A percentile compares a stretch with the other conserved stretches of the same genome.
Evolutionary conservation across 805 yeast species (phyloP).

Genomic region (Clavispora fructus): DNA sequence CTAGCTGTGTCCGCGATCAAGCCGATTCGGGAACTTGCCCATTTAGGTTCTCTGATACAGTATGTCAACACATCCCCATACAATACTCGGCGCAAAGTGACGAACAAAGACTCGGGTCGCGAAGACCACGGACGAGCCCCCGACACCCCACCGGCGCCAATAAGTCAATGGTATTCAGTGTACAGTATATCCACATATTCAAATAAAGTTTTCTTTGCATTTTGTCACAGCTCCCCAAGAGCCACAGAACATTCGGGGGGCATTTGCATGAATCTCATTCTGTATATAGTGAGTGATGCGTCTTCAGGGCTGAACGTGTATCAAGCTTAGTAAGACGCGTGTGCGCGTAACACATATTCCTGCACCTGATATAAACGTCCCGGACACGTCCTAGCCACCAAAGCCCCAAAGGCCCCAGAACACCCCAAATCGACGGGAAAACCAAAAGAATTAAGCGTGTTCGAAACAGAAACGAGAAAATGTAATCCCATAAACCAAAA

Average conservation of each 20-base stretch:
- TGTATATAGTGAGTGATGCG: not conserved
- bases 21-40: not conserved
- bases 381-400: not conserved
- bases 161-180: no score
- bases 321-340: conserved; percentile 1
- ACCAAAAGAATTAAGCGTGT: not conserved
- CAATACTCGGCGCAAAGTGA: not conserved
- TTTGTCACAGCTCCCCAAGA: no score
- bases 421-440: not conserved
- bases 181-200: no score
- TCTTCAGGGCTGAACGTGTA: not conserved
- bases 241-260: no score
- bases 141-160: no score
- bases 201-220: no score
- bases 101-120: no score
- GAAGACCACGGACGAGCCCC: no score
- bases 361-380: not conserved
- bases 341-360: conserved; percentile 2
- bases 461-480: no score
- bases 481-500: no score
- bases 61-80: not conserved
- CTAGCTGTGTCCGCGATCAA: not conserved
- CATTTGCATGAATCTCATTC: no score
- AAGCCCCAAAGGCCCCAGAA: not conserved
- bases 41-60: not conserved